These are phyloP conservation scores for Lipomyces kockii DNA, from an alignment of 805 yeast species.

Conservation along the genomic window DNA sequence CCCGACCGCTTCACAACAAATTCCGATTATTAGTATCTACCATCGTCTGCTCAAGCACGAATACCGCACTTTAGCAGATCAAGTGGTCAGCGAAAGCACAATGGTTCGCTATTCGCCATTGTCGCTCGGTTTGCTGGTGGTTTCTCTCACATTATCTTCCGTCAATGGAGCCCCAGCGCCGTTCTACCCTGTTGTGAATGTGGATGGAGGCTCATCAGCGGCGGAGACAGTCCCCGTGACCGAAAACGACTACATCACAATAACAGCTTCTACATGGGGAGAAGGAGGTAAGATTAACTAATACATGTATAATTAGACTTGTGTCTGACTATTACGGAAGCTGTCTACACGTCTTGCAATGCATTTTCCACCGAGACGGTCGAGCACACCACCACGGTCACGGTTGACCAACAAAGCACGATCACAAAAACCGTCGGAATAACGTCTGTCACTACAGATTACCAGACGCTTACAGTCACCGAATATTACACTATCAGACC, in stretches of 20 bases:
- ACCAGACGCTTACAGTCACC: slow-evolving; percentile 3
- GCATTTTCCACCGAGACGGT: slow-evolving; percentile 14
- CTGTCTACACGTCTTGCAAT: slow-evolving; percentile 2
- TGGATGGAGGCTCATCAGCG: slow-evolving; percentile 21
- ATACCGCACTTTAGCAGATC: background rate
- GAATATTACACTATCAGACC: background rate
- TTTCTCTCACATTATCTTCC: background rate
- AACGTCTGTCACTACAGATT: slow-evolving; percentile 1
- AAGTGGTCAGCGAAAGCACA: background rate
- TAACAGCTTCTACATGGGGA: background rate
- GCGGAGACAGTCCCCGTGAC: slow-evolving; percentile 12
- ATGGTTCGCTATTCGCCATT: slow-evolving; percentile 1
- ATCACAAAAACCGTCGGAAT: slow-evolving; percentile 9
- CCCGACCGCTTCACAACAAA: background rate
- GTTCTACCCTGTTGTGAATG: slow-evolving; percentile 27
- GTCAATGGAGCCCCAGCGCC: slow-evolving; percentile 3
- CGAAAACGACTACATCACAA: background rate
- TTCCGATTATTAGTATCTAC: background rate
- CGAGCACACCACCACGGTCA: slow-evolving; percentile 9
- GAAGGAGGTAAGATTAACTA: background rate
- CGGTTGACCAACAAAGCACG: slow-evolving; percentile 4
- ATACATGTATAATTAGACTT: background rate
- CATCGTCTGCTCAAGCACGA: background rate
- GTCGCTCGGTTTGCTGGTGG: background rate
- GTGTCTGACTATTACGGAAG: background rate